Base-by-base conservation (phyloP, 108 stramenopile genomes). In the Cyclostephanos invisitatus region DNA sequence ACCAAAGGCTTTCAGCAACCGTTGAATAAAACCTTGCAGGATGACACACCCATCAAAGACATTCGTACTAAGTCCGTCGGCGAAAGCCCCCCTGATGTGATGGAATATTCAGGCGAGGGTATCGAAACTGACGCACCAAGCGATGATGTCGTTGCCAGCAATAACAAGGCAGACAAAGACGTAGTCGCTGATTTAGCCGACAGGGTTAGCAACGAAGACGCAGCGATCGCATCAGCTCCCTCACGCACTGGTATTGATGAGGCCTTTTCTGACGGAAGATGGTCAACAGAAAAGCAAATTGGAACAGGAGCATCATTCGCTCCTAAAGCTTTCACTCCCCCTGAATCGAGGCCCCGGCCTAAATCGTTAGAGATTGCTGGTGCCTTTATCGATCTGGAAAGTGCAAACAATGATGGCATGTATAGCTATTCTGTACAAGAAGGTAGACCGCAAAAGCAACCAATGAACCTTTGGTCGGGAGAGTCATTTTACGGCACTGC, bases 321-420 rank as follows among this genome's bases (percentile, higher is more conserved):
- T 11, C 70, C 70, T 53, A 71, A 71, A 49, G 70, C 70, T 25
- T 71, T 71, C 61, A 62, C 70, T 5, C 70, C 70, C 10, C 70
- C 70, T 8, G 50, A 62, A 58, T 47, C 47, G 15, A 71, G 60
- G 37, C 21, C 61, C 15, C 36, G 29, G 5, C 70, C 49, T 1
- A 51, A 10, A 37, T 20, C 60, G 21, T 20, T 59, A 37, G 42
- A 51, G 2, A 71, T 71, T 37, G 61, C 62, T 62, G 70, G 62
- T 71, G 61, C 50, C 8, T 38, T 28, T 2, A 59, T 59, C 48
- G 68, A 70, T 46, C 36, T 37, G 21, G 36, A 61, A 36, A 61
- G 36, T 29, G 28, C 8, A 7, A 61, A 61, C 28, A n/a, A 37
- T 61, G 60, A 61, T 22, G 25, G 22, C 22, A 54, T 25, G 22